A percentile compares a stretch with the other conserved stretches of the same genome.
phyloP scores from a whole-genome alignment of 768 basidiomycete genomes.

The Peribolospora kevripleyi region DNA sequence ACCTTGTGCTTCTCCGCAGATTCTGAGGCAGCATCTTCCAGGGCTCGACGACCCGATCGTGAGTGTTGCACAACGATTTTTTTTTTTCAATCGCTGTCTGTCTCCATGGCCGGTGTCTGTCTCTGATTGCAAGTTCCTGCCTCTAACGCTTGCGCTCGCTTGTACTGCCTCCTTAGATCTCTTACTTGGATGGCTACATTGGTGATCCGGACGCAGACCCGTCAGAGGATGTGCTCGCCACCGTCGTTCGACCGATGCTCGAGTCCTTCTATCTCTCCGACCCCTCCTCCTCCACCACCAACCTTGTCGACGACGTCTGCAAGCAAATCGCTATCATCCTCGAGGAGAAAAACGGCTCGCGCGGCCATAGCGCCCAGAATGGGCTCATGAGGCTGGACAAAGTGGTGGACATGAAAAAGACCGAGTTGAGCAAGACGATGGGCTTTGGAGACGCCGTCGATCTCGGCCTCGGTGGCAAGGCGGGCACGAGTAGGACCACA shows the following conservation, averaged over 20 bases:
- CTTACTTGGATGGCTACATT: too few relatives aligned
- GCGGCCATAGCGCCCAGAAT: neutral
- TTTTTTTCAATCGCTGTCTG: too few relatives aligned
- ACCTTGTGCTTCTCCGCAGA: too few relatives aligned
- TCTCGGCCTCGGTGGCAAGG: conserved; percentile 77
- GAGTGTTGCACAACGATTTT: too few relatives aligned
- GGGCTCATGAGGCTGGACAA: conserved; percentile 33
- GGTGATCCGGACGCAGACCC: neutral
- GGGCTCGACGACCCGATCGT: too few relatives aligned
- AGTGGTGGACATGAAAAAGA: conserved; percentile 68
- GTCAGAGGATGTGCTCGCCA: conserved; percentile 3
- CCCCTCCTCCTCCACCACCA: neutral
- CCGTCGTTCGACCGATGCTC: conserved; percentile 10
- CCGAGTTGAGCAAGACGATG: conserved; percentile 51
- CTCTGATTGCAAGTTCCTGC: too few relatives aligned
- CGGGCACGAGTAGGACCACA: conserved; percentile 46
- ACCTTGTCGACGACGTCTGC: neutral
- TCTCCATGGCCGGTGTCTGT: too few relatives aligned
- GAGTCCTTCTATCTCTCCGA: neutral
- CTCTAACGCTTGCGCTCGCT: too few relatives aligned
- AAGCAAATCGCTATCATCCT: neutral
- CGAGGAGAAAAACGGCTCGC: conserved; percentile 4
- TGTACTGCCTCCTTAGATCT: too few relatives aligned
- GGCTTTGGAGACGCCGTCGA: conserved; percentile 62
- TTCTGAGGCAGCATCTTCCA: too few relatives aligned